These are phyloP conservation scores for Hypoxylon subgilvum DNA, from an alignment of 495 filamentous ascomycete genomes.

Conservation along the genomic window DNA sequence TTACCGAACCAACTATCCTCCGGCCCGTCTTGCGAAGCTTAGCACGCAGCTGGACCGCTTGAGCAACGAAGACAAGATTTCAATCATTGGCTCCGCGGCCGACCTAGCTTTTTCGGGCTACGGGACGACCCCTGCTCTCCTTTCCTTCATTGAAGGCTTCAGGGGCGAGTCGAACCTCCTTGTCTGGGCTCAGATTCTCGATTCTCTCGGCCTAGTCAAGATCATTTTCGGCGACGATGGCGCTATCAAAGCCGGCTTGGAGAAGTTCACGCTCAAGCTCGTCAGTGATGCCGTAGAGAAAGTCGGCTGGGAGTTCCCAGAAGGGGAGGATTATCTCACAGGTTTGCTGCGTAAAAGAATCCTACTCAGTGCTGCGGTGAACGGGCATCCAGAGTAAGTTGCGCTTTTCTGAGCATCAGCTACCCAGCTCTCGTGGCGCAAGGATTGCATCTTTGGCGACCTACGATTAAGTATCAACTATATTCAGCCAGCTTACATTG, in stretches of 20 bases:
- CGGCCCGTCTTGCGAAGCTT: constrained; percentile 76
- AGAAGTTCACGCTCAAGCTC: constrained; percentile 74
- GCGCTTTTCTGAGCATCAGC: too few species aligned
- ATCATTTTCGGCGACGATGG: constrained; percentile 61
- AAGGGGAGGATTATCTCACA: constrained; percentile 79
- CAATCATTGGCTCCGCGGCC: constrained; percentile 86
- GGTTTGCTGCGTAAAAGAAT: constrained; percentile 81
- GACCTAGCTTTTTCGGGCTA: constrained; percentile 88
- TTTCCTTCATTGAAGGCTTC: constrained; percentile 82
- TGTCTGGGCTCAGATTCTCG: constrained; percentile 85
- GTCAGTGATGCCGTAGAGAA: constrained; percentile 72
- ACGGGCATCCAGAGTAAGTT: constrained; percentile 73
- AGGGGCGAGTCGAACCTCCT: constrained; percentile 80
- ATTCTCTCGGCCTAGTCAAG: constrained; percentile 63
- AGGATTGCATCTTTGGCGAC: background rate
- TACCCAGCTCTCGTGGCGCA: too few species aligned
- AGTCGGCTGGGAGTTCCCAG: constrained; percentile 81
- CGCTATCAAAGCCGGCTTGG: constrained; percentile 64
- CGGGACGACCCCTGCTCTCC: constrained; percentile 75
- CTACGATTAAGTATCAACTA: constrained; percentile 15
- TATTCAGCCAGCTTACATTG: constrained; percentile 9
- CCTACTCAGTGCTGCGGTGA: constrained; percentile 72
- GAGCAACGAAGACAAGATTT: constrained; percentile 87
- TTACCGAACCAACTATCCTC: constrained; percentile 91
- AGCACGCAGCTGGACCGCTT: constrained; percentile 74